Evolutionary conservation across 495 filamentous ascomycete species (phyloP).

Genomic region (Penicillium subrubescens): DNA sequence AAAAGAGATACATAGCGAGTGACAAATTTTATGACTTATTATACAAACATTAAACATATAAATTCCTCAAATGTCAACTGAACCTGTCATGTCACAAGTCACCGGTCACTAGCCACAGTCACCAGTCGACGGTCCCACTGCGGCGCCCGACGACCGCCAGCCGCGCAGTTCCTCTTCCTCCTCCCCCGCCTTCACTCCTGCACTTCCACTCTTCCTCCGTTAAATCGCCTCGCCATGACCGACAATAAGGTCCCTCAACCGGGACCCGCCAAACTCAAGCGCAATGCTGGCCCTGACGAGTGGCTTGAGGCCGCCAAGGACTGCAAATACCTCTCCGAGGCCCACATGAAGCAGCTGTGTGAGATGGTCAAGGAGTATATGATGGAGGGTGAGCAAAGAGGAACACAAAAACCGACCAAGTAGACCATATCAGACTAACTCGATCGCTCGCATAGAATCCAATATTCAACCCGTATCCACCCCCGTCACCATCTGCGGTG

Average conservation of each 20-base stretch:
- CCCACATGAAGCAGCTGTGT: conserved; percentile 97
- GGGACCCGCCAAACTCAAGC: conserved; percentile 80
- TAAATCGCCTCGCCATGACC: conserved; percentile 33
- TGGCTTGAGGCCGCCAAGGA: conserved; percentile 95
- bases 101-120: background rate
- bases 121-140: conserved; percentile 3
- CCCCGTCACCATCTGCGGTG: conserved; percentile 96
- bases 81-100: background rate
- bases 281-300: conserved; percentile 86
- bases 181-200: conserved; percentile 8
- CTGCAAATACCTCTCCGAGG: conserved; percentile 93
- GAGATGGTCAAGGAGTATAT: conserved; percentile 98
- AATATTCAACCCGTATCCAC: conserved; percentile 96
- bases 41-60: background rate
- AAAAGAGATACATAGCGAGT: background rate
- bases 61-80: background rate
- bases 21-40: background rate
- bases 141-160: conserved; percentile 20
- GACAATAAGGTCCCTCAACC: conserved; percentile 77
- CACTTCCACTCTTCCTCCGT: conserved; percentile 11
- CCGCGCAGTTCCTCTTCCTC: conserved; percentile 15
- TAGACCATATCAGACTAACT: background rate
- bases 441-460: conserved; percentile 63
- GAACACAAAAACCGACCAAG: too few relatives aligned
- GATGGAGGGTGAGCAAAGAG: conserved; percentile 77